Base-by-base conservation (phyloP, 768 basidiomycete species). In the Exidia glandulosa region DNA sequence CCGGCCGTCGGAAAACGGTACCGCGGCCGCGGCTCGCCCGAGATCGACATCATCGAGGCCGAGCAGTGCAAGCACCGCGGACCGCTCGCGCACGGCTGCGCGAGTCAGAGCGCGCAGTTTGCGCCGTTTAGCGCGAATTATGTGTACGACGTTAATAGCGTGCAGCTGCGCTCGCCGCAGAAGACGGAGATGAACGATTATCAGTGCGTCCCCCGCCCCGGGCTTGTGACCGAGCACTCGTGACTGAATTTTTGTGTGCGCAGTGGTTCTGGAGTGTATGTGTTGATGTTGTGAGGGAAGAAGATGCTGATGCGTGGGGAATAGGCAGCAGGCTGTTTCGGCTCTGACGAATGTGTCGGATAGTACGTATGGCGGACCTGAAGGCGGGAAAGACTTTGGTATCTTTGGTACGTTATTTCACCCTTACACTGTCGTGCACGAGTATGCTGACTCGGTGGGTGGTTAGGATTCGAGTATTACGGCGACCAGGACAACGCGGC, bases 21-120 rank as follows among this genome's bases (percentile, higher is more conserved):
- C n/a, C n/a, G n/a, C n/a, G 89, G 89, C 13, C 84, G 90, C 55
- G 84, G 85, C 2, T 83, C 87, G 0, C 89, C 89, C 2, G 88
- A 93, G 71, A 90, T 93, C 66, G 90, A 92, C 69, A 77, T 91
- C 60, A 77, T 91, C 60, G 89, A 93, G 71, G 86, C 85, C 0
- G 84, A 88, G 67, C 78, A 76, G 66, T 80, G 85, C 74, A 86
- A 86, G 62, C 61, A 52, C 58, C 61, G 45, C 48, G 78, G 81
- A 65, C 66, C 73, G 68, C 88, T 81, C 41, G 84, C 87, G 67
- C 78, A 76, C 66, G 47, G 9, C 6, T 9, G 47, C 54, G 84
- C 84, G 7, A 88, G 87, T 23, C 88, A 90, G 71, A 83, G 81
- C 1, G 82, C 80, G 29, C 89, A 90, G 69, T 83, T 87, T 63